phyloP scores from a whole-genome alignment of 75 land plant genomes.

The Sequoiadendron giganteum region DNA sequence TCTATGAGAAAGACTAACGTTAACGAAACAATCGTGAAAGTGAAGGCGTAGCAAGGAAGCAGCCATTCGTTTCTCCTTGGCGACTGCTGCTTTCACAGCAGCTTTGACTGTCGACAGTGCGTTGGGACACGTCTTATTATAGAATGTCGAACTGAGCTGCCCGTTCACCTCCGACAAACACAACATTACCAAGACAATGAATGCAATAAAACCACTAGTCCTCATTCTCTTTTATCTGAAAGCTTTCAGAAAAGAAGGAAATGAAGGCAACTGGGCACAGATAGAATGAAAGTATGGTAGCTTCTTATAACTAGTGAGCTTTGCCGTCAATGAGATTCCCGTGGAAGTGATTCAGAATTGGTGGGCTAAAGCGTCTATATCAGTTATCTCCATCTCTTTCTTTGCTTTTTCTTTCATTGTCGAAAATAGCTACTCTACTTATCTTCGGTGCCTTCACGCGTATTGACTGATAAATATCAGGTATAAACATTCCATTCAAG shows the following conservation, averaged over 20 bases:
- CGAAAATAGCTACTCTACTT: too few species aligned
- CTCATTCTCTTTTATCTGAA: neutral
- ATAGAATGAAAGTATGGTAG: neutral
- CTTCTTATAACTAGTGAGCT: neutral
- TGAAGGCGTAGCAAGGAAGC: conserved; percentile 30
- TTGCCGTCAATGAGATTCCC: neutral
- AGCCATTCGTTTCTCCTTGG: conserved; percentile 17
- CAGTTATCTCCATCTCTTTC: neutral
- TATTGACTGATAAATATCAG: neutral
- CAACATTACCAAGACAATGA: neutral
- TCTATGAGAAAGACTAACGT: neutral
- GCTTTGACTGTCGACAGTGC: conserved; percentile 12
- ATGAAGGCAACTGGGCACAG: neutral
- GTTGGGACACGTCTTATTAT: conserved; percentile 14
- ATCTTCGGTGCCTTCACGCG: neutral
- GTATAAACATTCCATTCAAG: neutral
- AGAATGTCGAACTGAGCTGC: conserved; percentile 9
- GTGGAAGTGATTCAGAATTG: neutral
- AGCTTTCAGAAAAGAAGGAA: neutral
- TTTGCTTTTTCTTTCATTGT: neutral
- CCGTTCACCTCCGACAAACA: neutral
- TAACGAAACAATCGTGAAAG: conserved; percentile 36
- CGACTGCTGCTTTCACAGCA: conserved; percentile 8
- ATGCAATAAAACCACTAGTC: neutral
- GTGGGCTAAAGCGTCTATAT: too few species aligned